Percentiles rank a stretch among this genome's conserved stretches.
These are phyloP conservation scores for Cocos nucifera DNA, from an alignment of 176 grass and related monocot genomes.

Conservation along the genomic window DNA sequence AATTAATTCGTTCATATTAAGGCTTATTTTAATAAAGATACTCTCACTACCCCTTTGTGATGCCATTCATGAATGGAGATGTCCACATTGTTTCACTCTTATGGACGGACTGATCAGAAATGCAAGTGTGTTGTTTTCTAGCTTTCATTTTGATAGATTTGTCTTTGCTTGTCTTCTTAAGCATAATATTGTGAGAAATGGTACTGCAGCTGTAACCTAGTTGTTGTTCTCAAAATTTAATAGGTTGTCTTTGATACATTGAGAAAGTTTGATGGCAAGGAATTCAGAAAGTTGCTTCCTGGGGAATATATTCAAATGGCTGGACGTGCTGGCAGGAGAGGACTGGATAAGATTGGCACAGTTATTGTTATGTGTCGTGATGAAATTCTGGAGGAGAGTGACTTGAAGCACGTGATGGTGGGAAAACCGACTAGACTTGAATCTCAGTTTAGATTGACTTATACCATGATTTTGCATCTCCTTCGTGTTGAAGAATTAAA, in stretches of 20 bases:
- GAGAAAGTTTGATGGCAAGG: conserved; percentile 96
- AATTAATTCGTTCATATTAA: too few species aligned
- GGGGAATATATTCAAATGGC: conserved; percentile 99
- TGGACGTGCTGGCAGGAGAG: conserved; percentile 92
- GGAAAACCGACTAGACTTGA: conserved; percentile 85
- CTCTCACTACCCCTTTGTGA: too few species aligned
- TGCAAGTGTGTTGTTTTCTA: too few species aligned
- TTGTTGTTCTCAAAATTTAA: conserved; percentile 20
- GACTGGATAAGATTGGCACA: conserved; percentile 91
- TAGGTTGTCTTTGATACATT: conserved; percentile 94
- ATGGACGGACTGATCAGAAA: too few species aligned
- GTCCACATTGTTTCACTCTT: too few species aligned
- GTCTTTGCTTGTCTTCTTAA: too few species aligned
- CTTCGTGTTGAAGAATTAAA: conserved; percentile 94
- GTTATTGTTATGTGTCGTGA: conserved; percentile 92
- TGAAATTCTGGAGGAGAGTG: conserved; percentile 94
- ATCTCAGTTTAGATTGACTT: conserved; percentile 89
- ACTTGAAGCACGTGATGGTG: conserved; percentile 88
- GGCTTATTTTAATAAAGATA: too few species aligned
- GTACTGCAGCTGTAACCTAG: too few species aligned
- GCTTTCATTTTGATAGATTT: too few species aligned
- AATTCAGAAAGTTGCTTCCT: conserved; percentile 76
- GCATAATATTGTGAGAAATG: too few species aligned
- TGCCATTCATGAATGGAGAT: too few species aligned
- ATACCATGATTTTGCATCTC: conserved; percentile 98